Conservation (phyloP, 2,329 filamentous ascomycete species). For the Cryphonectria japonica region DNA sequence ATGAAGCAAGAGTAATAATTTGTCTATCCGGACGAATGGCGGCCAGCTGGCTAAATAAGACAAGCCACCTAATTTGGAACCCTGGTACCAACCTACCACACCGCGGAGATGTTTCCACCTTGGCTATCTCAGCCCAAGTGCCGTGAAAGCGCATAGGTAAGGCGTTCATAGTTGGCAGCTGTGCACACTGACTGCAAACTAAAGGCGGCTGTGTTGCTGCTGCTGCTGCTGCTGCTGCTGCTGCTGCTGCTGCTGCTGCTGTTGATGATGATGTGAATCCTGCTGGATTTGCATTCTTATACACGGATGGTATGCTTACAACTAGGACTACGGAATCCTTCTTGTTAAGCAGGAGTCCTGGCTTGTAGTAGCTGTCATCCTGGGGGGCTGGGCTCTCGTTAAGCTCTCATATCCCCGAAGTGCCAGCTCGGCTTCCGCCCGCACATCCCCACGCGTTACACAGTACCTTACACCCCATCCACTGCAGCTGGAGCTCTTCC, state of each 20-base stretch:
- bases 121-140: not conserved
- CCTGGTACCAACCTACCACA: not conserved
- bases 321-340: not conserved
- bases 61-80: not conserved
- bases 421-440: not conserved
- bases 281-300: not conserved
- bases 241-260: not conserved
- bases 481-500: not conserved
- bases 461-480: not conserved
- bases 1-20: not conserved
- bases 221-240: not conserved
- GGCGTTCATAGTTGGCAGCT: not conserved
- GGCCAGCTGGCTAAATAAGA: not conserved
- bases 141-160: not conserved
- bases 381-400: not conserved
- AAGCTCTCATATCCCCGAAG: not conserved
- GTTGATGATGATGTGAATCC: not conserved
- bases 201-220: not conserved
- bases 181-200: not conserved
- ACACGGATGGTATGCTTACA: not conserved
- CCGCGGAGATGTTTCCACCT: not conserved
- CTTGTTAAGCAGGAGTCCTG: not conserved
- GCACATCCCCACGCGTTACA: too few relatives aligned
- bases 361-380: not conserved
- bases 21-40: not conserved